Evolutionary conservation across 192 early-diverging fungal genomes (phyloP), one percentile per base, ranked within the genome.

Genomic region (Backusella parvicylindrica): DNA sequence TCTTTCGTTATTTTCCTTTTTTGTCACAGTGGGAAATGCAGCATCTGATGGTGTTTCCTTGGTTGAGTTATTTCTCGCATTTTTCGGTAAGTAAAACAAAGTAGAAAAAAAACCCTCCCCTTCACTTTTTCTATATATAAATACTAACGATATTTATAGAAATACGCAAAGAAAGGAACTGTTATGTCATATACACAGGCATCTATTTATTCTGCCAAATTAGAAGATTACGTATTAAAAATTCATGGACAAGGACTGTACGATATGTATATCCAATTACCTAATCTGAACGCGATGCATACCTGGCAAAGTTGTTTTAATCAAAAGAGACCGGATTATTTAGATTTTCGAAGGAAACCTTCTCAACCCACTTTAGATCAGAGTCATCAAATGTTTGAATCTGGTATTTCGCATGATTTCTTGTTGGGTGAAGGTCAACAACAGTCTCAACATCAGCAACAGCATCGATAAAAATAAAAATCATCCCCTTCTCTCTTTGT

Each of bases 1-100:
- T 82, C 37, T 79, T 82, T 53, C 78, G 84, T 9, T 87, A 81
- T 32, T 69, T 87, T 30, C 82, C 82, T 7, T 87, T 82, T 65
- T 69, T 85, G 7, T 38, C 86, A 12, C 82, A 81, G 18, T 87
- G 86, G 86, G 75, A 81, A 37, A 87, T 87, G 86, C 63, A 75
- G 28, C 80, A 83, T 35, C 71, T 87, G 12, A 81, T 85, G 50
- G 77, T 84, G 3, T 87, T 83, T 64, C 86, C 86, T 11, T 64
- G 73, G 43, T 77, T 79, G 0, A 77, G 82, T 6, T 85, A 83
- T 40, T 85, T 87, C 35, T 83, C 84, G 7, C 76, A 75, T 35
- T 84, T 85, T 82, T 81, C 80, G 21, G 80, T 81, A 69, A 71
- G 6, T 3, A 35, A 35, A 35, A 35, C 2, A 35, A 35, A 36